phyloP scores from a whole-genome alignment of 768 basidiomycete species.

The Trametes sanguinea region DNA sequence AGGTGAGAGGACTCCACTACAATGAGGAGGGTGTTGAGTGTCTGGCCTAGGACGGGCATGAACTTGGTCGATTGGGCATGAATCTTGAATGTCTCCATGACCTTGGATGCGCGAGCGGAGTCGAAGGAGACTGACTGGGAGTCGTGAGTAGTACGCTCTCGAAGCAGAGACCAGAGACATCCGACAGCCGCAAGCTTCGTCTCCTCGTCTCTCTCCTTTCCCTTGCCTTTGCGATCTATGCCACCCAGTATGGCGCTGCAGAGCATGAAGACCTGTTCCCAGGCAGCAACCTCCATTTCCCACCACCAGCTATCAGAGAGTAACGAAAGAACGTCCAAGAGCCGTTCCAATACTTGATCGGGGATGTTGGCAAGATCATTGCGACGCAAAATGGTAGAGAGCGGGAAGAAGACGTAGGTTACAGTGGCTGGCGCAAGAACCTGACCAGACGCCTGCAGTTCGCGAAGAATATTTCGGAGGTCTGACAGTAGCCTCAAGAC shows the following conservation, averaged over 20 bases:
- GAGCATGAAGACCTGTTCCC: conserved; percentile 87
- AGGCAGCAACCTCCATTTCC: conserved; percentile 67
- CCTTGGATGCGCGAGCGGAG: conserved; percentile 23
- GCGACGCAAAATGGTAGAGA: conserved; percentile 81
- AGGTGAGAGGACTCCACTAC: conserved; percentile 57
- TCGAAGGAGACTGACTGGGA: conserved; percentile 24
- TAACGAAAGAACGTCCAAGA: conserved; percentile 57
- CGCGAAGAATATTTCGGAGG: conserved; percentile 51
- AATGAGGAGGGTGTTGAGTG: conserved; percentile 69
- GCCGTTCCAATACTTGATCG: conserved; percentile 75
- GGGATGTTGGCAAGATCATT: conserved; percentile 71
- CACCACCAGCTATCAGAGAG: conserved; percentile 86
- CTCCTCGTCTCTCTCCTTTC: conserved; percentile 74
- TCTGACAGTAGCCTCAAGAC: conserved; percentile 55
- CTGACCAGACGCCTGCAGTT: conserved; percentile 39
- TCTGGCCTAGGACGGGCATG: conserved; percentile 81
- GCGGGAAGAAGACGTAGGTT: conserved; percentile 85
- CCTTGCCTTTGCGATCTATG: conserved; percentile 68
- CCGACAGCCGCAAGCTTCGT: conserved; percentile 72
- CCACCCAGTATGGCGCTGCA: conserved; percentile 65
- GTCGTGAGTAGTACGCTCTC: conserved; percentile 48
- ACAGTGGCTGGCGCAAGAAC: conserved; percentile 60
- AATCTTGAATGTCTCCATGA: conserved; percentile 42
- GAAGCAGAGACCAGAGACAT: conserved; percentile 68
- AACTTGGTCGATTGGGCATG: conserved; percentile 51